Evolutionary conservation across 208 protist species (phyloP), one percentile per base, ranked within the genome.

Genomic region (Wallacemonas sp.): DNA sequence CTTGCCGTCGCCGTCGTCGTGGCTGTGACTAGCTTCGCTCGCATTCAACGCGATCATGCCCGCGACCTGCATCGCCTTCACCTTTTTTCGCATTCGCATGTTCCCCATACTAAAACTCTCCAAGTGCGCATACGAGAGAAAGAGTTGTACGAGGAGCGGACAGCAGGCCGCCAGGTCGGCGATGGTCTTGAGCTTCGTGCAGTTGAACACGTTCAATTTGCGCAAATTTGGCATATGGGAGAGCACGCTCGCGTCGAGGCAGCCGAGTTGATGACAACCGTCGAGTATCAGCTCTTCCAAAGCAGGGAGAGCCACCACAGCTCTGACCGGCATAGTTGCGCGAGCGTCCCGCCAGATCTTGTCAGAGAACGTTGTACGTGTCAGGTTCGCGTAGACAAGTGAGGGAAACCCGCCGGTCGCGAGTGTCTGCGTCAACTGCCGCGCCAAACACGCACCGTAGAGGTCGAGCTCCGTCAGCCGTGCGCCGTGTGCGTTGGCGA

Each of bases 171-270:
- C 51, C 30, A 58, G 28, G 51, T 58, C 51, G n/a, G 8, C 19
- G 12, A 58, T 21, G 12, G 41, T n/a, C 19, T 38, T 58, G 30
- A 58, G 51, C 30, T 58, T 58, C 30, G 31, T 41, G 30, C 51
- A 58, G 51, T 58, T 58, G 51, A 39, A 58, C 17, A 58, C 30
- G 30, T 58, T 58, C 28, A 58, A 31, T 31, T 58, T 58, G 51
- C 51, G 30, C 12, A 58, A 19, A n/a, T 58, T 58, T n/a, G 51
- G 51, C 51, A 24, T 58, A 19, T 58, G 51, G 9, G 51, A 8
- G 30, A 58, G 22, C 4, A 58, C 11, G 11, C 26, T 31, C 15
- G 30, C 51, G n/a, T 58, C 51, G 6, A 58, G 14, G 3, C 19
- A 31, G n/a, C 51, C 1, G 4, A 58, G 51, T 26, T 41, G 31